phyloP scores from a whole-genome alignment of 2,329 filamentous ascomycete species.

The Knufia fluminis region DNA sequence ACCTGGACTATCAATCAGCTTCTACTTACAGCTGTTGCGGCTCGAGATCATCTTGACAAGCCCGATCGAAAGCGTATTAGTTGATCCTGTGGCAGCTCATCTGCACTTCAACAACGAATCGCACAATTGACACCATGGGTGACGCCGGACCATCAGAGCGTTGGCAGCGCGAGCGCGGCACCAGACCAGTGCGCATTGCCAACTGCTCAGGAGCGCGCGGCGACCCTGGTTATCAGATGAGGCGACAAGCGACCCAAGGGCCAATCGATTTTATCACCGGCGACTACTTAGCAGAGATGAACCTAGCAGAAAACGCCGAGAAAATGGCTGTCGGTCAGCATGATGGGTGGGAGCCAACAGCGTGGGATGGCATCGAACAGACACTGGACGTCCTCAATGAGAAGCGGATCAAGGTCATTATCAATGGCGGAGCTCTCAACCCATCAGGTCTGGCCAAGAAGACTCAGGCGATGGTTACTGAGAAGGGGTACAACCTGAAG shows the following conservation, averaged over 20 bases:
- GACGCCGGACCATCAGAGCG: slow-evolving; percentile 11
- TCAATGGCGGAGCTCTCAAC: slow-evolving; percentile 50
- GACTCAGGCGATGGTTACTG: slow-evolving; percentile 24
- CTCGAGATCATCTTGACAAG: no score
- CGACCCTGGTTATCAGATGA: slow-evolving; percentile 31
- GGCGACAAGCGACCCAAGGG: slow-evolving; percentile 29
- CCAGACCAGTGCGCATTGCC: slow-evolving; percentile 26
- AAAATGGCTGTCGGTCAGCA: slow-evolving; percentile 33
- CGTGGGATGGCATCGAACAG: slow-evolving; percentile 41
- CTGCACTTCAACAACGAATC: no score
- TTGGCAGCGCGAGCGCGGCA: slow-evolving; percentile 8
- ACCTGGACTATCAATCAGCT: no score
- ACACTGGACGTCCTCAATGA: slow-evolving; percentile 38
- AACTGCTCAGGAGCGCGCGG: slow-evolving; percentile 30
- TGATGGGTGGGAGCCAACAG: slow-evolving; percentile 38
- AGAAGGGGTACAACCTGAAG: slow-evolving; percentile 30
- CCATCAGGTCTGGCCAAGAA: slow-evolving; percentile 40
- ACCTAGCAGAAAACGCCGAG: slow-evolving; percentile 39
- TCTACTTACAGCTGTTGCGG: no score
- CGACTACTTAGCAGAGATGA: slow-evolving; percentile 43
- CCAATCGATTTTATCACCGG: slow-evolving; percentile 45
- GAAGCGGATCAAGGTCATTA: slow-evolving; percentile 45
- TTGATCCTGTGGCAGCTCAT: no score
- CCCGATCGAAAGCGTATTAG: no score
- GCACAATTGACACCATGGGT: slow-evolving; percentile 11